Evolutionary conservation across 768 basidiomycete species (phyloP).

Genomic region (Lyophyllum semitale): DNA sequence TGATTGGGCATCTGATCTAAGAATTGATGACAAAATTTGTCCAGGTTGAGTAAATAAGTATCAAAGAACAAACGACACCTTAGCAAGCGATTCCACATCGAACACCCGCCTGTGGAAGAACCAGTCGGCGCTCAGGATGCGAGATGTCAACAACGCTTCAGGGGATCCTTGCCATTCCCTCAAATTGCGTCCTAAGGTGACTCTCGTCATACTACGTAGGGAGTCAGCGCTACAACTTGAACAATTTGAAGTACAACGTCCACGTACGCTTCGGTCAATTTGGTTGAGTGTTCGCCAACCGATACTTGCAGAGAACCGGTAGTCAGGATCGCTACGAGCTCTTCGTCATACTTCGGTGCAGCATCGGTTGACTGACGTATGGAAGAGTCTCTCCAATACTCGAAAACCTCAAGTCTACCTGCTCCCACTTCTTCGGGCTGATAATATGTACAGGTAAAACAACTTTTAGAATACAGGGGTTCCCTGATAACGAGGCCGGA

Average conservation of each 20-base stretch:
- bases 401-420: constrained; percentile 8
- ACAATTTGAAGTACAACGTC: background rate
- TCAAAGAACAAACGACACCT: constrained; percentile 16
- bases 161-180: constrained; percentile 9
- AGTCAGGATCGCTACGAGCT: constrained; percentile 13
- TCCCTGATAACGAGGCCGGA: background rate
- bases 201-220: background rate
- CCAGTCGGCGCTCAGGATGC: constrained; percentile 1
- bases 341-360: background rate
- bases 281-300: background rate
- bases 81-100: constrained; percentile 13
- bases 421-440: constrained; percentile 11
- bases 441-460: background rate
- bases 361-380: background rate
- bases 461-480: background rate
- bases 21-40: background rate
- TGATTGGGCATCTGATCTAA: constrained; percentile 27
- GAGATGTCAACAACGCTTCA: background rate
- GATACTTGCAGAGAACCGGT: background rate
- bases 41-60: background rate
- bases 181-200: constrained; percentile 5
- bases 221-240: background rate
- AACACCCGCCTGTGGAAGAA: constrained; percentile 4
- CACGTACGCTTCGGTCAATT: constrained; percentile 6
- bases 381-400: constrained; percentile 7